Conservation (phyloP, 2,329 filamentous ascomycete genomes). For the Fusarium temperatum region DNA sequence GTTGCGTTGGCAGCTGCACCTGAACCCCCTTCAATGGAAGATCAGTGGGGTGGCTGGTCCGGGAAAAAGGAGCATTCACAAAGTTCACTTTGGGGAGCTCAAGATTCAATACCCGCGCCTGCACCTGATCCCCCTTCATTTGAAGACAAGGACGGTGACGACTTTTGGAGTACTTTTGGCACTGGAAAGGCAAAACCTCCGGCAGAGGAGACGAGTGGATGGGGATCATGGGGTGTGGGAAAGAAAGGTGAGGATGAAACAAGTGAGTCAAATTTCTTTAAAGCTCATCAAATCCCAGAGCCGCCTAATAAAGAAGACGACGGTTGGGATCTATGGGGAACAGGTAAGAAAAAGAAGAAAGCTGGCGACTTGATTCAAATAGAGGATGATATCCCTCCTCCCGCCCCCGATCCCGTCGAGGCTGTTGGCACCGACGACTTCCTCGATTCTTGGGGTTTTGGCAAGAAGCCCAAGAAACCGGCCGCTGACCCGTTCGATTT, state of each 20-base stretch:
- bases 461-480: slow-evolving; percentile 58
- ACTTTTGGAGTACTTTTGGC: slow-evolving; percentile 41
- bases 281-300: slow-evolving; percentile 20
- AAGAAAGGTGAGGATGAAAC: slow-evolving; percentile 40
- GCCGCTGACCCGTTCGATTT: slow-evolving; percentile 43
- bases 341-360: slow-evolving; percentile 51
- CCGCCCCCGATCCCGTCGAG: slow-evolving; percentile 44
- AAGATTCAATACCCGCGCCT: slow-evolving; percentile 31
- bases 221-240: slow-evolving; percentile 35
- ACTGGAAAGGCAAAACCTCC: slow-evolving; percentile 36
- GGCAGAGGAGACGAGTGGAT: slow-evolving; percentile 33
- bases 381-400: slow-evolving; percentile 44
- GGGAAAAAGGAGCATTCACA: slow-evolving; percentile 47
- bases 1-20: slow-evolving; percentile 27
- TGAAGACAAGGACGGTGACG: slow-evolving; percentile 34
- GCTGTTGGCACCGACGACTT: slow-evolving; percentile 58
- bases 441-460: slow-evolving; percentile 65
- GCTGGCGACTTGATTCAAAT: slow-evolving; percentile 50
- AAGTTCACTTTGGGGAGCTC: slow-evolving; percentile 35
- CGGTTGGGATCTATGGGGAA: slow-evolving; percentile 43
- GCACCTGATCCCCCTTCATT: slow-evolving; percentile 35
- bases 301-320: slow-evolving; percentile 28
- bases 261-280: slow-evolving; percentile 17
- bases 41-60: slow-evolving; percentile 42
- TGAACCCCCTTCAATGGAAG: slow-evolving; percentile 39